phyloP scores from a whole-genome alignment of 2,329 filamentous ascomycete species.

The Helotiales sp. region DNA sequence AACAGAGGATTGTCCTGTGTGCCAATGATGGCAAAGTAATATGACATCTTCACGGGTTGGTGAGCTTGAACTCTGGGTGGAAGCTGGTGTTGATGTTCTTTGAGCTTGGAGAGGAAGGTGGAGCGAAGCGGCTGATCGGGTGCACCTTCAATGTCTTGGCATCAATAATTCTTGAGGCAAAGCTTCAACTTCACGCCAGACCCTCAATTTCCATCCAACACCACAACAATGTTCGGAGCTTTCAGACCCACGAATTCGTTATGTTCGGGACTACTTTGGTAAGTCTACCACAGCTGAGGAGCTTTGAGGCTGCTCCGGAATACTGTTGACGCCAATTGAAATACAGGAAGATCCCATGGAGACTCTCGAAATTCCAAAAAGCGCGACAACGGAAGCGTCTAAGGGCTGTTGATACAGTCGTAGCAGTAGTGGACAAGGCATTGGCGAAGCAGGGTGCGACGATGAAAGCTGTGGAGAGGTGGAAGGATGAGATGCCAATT shows the following conservation, averaged over 20 bases:
- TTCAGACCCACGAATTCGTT: constrained; percentile 81
- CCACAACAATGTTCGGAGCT: constrained; percentile 74
- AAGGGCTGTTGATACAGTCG: constrained; percentile 83
- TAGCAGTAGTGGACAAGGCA: constrained; percentile 80
- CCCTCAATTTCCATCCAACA: constrained; percentile 13
- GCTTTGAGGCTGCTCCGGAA: not conserved
- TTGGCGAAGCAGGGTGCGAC: constrained; percentile 74
- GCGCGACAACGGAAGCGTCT: constrained; percentile 82
- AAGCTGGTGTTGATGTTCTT: constrained; percentile 16
- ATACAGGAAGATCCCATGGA: constrained; percentile 90
- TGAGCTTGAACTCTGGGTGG: not conserved
- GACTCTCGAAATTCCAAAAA: constrained; percentile 90
- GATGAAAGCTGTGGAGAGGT: constrained; percentile 79
- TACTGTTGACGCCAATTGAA: constrained; percentile 28
- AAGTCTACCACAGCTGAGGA: constrained; percentile 37
- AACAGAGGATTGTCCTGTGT: constrained; percentile 96
- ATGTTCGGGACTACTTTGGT: constrained; percentile 84
- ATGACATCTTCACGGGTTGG: constrained; percentile 71
- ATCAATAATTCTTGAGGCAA: constrained; percentile 30
- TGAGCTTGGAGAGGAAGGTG: constrained; percentile 18
- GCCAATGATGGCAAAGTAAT: constrained; percentile 97
- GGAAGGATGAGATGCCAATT: constrained; percentile 95
- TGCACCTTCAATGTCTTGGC: constrained; percentile 33
- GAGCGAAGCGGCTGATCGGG: constrained; percentile 36
- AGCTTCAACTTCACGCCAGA: constrained; percentile 19